Conservation (phyloP, 129 eudicot genomes). For the Lonicera japonica region DNA sequence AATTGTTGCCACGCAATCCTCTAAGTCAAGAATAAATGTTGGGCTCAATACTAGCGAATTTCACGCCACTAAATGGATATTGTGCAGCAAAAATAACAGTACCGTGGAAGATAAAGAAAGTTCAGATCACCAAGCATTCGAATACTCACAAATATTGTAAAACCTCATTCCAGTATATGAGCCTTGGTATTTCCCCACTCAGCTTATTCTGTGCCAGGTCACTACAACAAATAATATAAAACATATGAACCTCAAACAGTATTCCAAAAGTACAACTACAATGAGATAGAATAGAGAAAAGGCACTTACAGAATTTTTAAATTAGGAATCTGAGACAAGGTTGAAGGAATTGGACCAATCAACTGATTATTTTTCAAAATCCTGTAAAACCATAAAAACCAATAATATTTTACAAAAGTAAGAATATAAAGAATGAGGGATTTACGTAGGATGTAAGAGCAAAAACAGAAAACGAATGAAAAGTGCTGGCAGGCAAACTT, state of each 20-base stretch:
- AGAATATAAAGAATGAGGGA: background rate
- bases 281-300: background rate
- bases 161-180: conserved; percentile 95
- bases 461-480: background rate
- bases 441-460: background rate
- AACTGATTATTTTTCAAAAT: conserved; percentile 78
- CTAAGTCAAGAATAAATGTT: conserved; percentile 19
- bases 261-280: background rate
- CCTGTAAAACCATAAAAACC: conserved; percentile 32
- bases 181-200: conserved; percentile 93
- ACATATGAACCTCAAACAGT: background rate
- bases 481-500: conserved; percentile 15
- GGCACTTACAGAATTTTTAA: conserved; percentile 67
- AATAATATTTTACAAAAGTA: background rate
- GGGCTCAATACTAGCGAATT: background rate
- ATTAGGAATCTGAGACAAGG: conserved; percentile 93
- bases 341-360: conserved; percentile 93
- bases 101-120: background rate
- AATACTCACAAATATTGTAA: conserved; percentile 81
- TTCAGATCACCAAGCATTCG: background rate
- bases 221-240: conserved; percentile 24
- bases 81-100: background rate
- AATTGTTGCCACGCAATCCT: conserved; percentile 82
- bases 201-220: conserved; percentile 90
- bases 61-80: background rate